Evolutionary conservation across 257 asterid genomes (phyloP).

Genomic region (Leptodermis oblonga): DNA sequence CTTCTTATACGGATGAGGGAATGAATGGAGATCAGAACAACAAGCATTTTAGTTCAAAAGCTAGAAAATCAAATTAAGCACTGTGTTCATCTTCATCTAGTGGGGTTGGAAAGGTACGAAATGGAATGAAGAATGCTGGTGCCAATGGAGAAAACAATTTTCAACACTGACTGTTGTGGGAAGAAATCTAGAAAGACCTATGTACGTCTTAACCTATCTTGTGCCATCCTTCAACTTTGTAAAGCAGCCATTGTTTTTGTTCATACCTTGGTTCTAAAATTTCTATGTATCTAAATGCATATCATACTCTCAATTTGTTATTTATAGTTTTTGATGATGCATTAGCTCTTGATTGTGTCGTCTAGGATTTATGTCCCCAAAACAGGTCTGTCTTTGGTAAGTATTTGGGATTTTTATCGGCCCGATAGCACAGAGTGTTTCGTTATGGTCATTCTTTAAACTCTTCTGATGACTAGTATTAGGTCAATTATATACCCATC

Average conservation of each 20-base stretch:
- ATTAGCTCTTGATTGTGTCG: too few relatives aligned
- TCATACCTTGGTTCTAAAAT: background rate
- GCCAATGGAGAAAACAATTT: constrained; percentile 16
- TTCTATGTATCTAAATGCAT: background rate
- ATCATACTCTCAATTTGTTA: background rate
- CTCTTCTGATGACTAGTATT: background rate
- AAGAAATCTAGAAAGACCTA: constrained; percentile 28
- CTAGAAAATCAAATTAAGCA: constrained; percentile 16
- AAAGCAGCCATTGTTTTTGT: background rate
- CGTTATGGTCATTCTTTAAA: background rate
- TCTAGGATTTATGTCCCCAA: background rate
- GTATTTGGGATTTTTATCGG: background rate
- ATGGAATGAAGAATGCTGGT: constrained; percentile 21
- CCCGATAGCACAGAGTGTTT: background rate
- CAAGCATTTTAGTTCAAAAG: constrained; percentile 13
- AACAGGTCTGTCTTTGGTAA: background rate
- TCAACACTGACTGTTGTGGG: constrained; percentile 14
- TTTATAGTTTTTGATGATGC: background rate
- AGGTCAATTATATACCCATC: background rate
- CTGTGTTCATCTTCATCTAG: constrained; percentile 11
- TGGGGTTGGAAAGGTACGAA: constrained; percentile 17
- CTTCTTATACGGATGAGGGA: constrained; percentile 9
- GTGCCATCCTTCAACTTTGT: background rate
- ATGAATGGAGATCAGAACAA: constrained; percentile 21
- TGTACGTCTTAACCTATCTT: constrained; percentile 34